Evolutionary conservation across 202 grass and related monocot species (phyloP).

Genomic region (Schoenoplectus triqueter): DNA sequence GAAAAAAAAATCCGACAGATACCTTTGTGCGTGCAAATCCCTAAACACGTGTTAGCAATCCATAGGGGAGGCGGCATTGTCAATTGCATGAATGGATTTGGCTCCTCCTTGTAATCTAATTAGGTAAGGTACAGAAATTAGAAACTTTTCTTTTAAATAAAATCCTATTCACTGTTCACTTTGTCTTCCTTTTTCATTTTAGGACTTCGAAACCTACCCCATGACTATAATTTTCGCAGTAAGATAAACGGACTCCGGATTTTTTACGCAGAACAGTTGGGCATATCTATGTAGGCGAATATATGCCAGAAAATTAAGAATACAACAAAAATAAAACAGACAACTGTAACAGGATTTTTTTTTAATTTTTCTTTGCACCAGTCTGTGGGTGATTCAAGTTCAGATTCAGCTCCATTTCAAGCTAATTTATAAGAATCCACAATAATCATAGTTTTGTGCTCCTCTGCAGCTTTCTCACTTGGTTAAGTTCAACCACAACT

Average conservation of each 20-base stretch:
- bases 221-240: not conserved
- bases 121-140: slow-evolving; percentile 21
- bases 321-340: not conserved
- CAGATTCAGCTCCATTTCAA: not conserved
- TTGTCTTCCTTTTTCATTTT: slow-evolving; percentile 8
- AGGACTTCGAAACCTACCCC: not conserved
- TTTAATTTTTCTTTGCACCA: not conserved
- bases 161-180: not conserved
- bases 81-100: not conserved
- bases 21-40: slow-evolving; percentile 4
- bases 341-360: not conserved
- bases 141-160: slow-evolving; percentile 21
- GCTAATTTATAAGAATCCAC: not conserved
- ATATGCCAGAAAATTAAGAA: not conserved
- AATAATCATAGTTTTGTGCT: not conserved
- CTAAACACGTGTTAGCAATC: slow-evolving; percentile 12
- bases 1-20: not conserved
- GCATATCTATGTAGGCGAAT: not conserved
- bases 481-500: not conserved
- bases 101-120: not conserved
- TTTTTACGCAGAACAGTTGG: not conserved
- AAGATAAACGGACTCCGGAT: not conserved
- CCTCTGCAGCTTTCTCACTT: not conserved
- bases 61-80: not conserved
- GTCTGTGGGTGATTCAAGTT: not conserved